Evolutionary conservation across 352 stramenopile genomes (phyloP), one percentile per base, ranked within the genome.

Genomic region (Phytopythium cucurbitacearum): DNA sequence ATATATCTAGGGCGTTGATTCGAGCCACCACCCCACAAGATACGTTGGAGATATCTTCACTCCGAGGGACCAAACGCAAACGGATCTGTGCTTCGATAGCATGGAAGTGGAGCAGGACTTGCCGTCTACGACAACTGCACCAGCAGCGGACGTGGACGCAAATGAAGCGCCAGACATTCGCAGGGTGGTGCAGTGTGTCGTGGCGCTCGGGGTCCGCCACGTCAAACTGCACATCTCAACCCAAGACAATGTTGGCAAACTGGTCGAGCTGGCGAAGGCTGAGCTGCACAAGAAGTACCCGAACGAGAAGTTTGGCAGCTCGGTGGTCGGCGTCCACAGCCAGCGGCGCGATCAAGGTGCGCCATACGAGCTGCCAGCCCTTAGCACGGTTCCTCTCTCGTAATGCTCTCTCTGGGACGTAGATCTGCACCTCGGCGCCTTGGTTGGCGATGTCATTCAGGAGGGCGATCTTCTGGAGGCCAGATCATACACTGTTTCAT

Each of bases 361-460:
- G 43, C 5, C 6, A 1, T 8, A 13, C 40, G n/a, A 13, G 6
- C 32, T 46, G 40, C 40, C 32, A 5, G 40, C 7, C 40, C 21
- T 21, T 5, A 11, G 21, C 21, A 28, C 21, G 21, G 21, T 41
- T 13, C 13, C 38, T 10, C 38, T 41, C 38, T 41, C 38, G 1
- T 41, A 41, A 28, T 28, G 21, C 21, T 28, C 21, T 28, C 13
- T n/a, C 13, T 41, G 38, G 13, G 9, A 13, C 38, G 38, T 41
- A 50, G 44, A 50, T 39, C 44, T 50, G 21, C 13, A 7, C 44
- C 44, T 50, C 16, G 44, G 7, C 21, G 44, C 33, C 16, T 15
- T 6, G 12, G 12, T 50, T 12, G 44, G 33, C 0, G 16, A 50
- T 39, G 44, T 50, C 10, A 9, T 50, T 9, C 21, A 50, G 16